These are phyloP conservation scores for Penicillium paneum DNA, from an alignment of 2,329 filamentous ascomycete species.

Conservation along the genomic window DNA sequence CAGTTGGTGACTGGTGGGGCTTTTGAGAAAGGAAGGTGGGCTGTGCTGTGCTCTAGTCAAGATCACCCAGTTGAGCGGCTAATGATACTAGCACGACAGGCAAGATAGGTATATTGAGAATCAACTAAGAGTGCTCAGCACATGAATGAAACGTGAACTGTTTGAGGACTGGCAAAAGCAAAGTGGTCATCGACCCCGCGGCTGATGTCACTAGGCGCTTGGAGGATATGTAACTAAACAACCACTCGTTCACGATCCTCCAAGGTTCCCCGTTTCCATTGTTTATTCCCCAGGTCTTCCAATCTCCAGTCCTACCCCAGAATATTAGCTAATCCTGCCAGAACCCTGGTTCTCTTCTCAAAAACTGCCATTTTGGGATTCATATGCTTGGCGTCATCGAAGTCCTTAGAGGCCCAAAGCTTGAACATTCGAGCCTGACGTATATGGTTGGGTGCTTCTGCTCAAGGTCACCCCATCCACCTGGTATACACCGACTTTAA, in stretches of 20 bases:
- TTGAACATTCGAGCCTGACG: neutral
- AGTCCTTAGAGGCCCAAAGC: neutral
- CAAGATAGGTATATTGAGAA: neutral
- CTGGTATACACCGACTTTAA: no score
- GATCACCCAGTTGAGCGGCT: neutral
- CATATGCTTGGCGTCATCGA: neutral
- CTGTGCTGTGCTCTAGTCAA: neutral
- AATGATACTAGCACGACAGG: neutral
- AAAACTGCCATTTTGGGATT: neutral
- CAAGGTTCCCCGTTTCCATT: neutral
- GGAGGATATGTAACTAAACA: neutral
- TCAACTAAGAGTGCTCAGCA: no score
- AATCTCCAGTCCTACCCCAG: neutral
- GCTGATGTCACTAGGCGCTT: slow-evolving; percentile 9
- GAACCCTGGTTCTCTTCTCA: slow-evolving; percentile 2
- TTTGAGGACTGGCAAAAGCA: neutral
- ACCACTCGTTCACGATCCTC: neutral
- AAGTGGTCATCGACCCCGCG: slow-evolving; percentile 8
- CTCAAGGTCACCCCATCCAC: neutral
- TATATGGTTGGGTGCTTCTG: neutral
- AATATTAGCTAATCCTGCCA: neutral
- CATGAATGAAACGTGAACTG: neutral
- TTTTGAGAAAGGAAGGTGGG: neutral
- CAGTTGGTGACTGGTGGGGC: neutral
- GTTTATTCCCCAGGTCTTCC: neutral